phyloP scores from a whole-genome alignment of 345 rosid species.

The Toxicodendron radicans region DNA sequence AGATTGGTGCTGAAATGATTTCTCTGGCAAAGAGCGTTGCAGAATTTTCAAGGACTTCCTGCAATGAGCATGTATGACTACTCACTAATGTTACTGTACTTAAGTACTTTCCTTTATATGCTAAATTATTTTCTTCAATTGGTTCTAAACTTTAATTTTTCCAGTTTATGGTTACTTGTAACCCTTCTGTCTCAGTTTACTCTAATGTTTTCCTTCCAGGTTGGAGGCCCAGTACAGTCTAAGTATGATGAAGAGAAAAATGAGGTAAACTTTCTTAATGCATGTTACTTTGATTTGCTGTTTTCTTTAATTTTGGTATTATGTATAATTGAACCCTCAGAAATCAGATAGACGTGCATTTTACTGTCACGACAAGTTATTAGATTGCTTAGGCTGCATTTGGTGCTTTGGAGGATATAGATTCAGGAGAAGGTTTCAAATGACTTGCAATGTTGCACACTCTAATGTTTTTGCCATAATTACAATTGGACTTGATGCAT shows the following conservation, averaged over 20 bases:
- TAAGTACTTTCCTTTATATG: neutral
- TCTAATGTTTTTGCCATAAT: no score
- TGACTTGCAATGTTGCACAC: no score
- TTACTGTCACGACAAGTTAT: neutral
- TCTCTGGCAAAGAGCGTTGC: constrained; percentile 67
- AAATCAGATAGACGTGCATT: neutral
- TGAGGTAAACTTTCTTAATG: constrained; percentile 33
- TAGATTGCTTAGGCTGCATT: neutral
- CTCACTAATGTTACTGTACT: neutral
- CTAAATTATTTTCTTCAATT: neutral
- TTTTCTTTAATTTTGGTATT: neutral
- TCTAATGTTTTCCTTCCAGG: constrained; percentile 25
- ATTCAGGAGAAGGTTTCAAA: no score
- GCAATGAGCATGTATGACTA: constrained; percentile 55
- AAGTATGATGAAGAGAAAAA: constrained; percentile 27
- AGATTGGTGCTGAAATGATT: constrained; percentile 64
- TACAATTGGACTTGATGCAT: no score
- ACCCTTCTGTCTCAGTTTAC: neutral
- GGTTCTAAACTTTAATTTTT: neutral
- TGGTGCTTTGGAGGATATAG: no score
- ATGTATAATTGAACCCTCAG: neutral
- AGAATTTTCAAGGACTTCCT: constrained; percentile 55
- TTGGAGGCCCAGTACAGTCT: constrained; percentile 19
- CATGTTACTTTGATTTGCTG: neutral
- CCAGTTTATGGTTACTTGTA: neutral